Percentiles rank a stretch among this genome's conserved stretches.
phyloP scores from a whole-genome alignment of 2,329 filamentous ascomycete species.

The Diaporthe amygdali region DNA sequence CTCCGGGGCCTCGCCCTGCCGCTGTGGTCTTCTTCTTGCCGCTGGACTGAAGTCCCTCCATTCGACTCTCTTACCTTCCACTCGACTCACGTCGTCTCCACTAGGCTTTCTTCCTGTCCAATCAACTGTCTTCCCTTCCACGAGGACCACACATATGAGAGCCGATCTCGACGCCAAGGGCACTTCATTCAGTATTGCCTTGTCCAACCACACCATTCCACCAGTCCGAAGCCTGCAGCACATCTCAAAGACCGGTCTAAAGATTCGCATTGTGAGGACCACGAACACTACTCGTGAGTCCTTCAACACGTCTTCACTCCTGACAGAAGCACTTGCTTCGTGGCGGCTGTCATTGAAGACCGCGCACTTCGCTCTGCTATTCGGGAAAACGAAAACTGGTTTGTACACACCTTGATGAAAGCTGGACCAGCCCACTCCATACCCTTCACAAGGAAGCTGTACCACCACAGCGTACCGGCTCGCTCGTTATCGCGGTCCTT shows the following conservation, averaged over 20 bases:
- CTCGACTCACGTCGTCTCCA: background rate
- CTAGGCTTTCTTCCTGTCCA: background rate
- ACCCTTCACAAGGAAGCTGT: constrained; percentile 79
- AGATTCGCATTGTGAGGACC: background rate
- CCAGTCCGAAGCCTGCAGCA: background rate
- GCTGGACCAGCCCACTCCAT: constrained; percentile 96
- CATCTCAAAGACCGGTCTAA: background rate
- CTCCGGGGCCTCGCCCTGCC: too few species aligned
- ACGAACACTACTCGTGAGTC: background rate
- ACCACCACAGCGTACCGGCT: constrained; percentile 91
- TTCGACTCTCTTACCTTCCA: background rate
- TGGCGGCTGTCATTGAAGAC: too few species aligned
- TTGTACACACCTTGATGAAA: constrained; percentile 82
- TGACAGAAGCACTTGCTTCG: background rate
- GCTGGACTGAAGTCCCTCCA: background rate
- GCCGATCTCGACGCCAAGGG: background rate
- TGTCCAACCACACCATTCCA: background rate
- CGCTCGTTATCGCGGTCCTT: constrained; percentile 74
- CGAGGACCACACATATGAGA: background rate
- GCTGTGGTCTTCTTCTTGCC: background rate
- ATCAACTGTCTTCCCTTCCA: background rate
- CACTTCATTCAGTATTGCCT: background rate
- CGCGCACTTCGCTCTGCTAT: background rate
- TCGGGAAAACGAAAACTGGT: background rate
- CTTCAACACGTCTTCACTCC: background rate